A percentile compares a stretch with the other conserved stretches of the same genome.
phyloP scores from a whole-genome alignment of 768 basidiomycete species.

The Naganishia onofrii region DNA sequence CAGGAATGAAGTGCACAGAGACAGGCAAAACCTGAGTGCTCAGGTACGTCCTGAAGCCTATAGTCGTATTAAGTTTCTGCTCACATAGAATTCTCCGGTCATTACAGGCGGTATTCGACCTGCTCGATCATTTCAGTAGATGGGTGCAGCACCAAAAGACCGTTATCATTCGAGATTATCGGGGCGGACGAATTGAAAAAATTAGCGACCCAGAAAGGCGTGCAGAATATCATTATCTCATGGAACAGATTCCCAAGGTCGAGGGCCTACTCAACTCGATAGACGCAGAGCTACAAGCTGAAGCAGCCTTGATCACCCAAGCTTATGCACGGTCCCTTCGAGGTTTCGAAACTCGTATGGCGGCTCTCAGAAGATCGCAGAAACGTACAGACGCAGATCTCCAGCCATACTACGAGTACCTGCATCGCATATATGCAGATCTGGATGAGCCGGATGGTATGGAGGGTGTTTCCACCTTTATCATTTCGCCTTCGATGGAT shows the following conservation, averaged over 20 bases:
- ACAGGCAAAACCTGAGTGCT: conserved; percentile 87
- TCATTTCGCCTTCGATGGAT: conserved; percentile 83
- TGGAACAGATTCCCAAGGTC: conserved; percentile 65
- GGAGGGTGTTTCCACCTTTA: conserved; percentile 89
- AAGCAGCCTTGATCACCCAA: conserved; percentile 90
- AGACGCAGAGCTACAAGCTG: conserved; percentile 81
- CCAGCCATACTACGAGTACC: conserved; percentile 73
- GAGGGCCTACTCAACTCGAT: conserved; percentile 81
- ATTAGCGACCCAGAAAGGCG: conserved; percentile 18
- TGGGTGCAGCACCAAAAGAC: conserved; percentile 78
- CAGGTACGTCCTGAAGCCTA: conserved; percentile 61
- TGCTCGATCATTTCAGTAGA: conserved; percentile 89
- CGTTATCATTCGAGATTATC: conserved; percentile 62
- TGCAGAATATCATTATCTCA: conserved; percentile 16
- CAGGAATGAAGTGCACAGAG: conserved; percentile 61
- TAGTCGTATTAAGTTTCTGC: not conserved
- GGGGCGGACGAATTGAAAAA: conserved; percentile 22
- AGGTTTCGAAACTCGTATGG: conserved; percentile 84
- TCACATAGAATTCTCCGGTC: not conserved
- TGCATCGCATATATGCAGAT: conserved; percentile 94
- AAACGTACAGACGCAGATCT: conserved; percentile 57
- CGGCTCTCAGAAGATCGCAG: conserved; percentile 54
- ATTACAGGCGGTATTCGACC: conserved; percentile 78
- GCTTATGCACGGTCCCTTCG: conserved; percentile 90
- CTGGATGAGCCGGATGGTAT: conserved; percentile 98